Evolutionary conservation across 2,329 filamentous ascomycete genomes (phyloP), one percentile per base, ranked within the genome.

Genomic region (Diaporthe aspalathi): DNA sequence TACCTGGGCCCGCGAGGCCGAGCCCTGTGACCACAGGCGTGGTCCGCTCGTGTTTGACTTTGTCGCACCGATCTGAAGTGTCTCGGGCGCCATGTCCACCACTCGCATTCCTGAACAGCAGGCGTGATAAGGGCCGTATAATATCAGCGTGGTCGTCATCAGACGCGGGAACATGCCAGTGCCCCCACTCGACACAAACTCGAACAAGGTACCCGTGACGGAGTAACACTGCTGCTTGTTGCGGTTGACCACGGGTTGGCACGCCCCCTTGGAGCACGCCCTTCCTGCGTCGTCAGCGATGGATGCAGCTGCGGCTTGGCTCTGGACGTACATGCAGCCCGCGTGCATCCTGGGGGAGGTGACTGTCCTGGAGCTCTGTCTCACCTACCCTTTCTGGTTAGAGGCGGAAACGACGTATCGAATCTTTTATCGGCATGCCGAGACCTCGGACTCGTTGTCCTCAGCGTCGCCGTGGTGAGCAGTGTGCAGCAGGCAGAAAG

Each of bases 71-170:
- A 40, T 50, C n/a, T 68, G 52, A 47, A 53, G 32, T 47, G 52
- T 32, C 52, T 57, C 27, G 52, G 52, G 52, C 35, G 20, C 66
- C 57, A 62, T 53, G n/a, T 20, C 32, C 35, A 63, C 54, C 40
- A 54, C n/a, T 56, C 29, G 50, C 67, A 56, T 72, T 60, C 70
- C 56, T 66, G 56, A 67, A 49, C 40, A 57, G 35, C 52, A 9
- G 69, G 77, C 76, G 75, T 74, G 78, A 78, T 78, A 76, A 75
- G 45, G 72, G 74, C 74, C 74, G 74, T 75, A 75, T 74, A 76
- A 75, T 77, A 76, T 76, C 75, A 65, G 75, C 77, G 78, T 77
- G 74, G 77, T 76, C 74, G 76, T 77, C 38, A 53, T 35, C 53
- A n/a, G 60, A 35, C 50, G 38, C 70, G 71, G 62, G 74, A 70